phyloP scores from a whole-genome alignment of 768 basidiomycete species.

The Rhodotorula babjevae region DNA sequence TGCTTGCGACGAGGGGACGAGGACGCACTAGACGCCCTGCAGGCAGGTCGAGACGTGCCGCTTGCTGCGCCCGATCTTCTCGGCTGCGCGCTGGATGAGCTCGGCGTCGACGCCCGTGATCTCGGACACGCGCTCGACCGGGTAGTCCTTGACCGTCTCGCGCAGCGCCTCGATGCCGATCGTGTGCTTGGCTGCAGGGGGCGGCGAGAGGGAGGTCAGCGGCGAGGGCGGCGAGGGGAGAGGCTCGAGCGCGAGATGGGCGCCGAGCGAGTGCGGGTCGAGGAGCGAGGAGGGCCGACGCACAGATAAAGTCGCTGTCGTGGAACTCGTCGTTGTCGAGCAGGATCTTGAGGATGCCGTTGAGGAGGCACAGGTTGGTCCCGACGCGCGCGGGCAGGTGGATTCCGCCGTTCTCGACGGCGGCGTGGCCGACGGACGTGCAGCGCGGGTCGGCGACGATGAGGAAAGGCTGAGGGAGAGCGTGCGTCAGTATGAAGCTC shows the following conservation, averaged over 20 bases:
- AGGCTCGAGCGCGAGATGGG: too few relatives aligned
- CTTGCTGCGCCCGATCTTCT: slow-evolving; percentile 33
- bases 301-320: slow-evolving; percentile 30
- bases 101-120: slow-evolving; percentile 33
- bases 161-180: slow-evolving; percentile 37
- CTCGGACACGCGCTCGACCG: slow-evolving; percentile 34
- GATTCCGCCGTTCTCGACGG: slow-evolving; percentile 23
- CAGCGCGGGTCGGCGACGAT: slow-evolving; percentile 38
- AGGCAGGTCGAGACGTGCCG: slow-evolving; percentile 35
- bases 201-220: too few relatives aligned
- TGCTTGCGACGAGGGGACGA: too few relatives aligned
- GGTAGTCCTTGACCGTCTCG: slow-evolving; percentile 34
- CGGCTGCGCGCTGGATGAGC: slow-evolving; percentile 29
- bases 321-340: slow-evolving; percentile 36
- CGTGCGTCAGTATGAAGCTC: too few relatives aligned
- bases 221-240: too few relatives aligned
- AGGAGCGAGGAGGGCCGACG: neutral
- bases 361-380: slow-evolving; percentile 38
- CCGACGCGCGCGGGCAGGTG: slow-evolving; percentile 29
- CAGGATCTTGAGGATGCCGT: slow-evolving; percentile 38
- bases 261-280: too few relatives aligned
- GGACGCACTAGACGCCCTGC: slow-evolving; percentile 37
- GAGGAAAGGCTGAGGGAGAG: slow-evolving; percentile 13
- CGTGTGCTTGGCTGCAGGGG: slow-evolving; percentile 24
- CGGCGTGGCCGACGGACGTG: slow-evolving; percentile 33